Conservation (phyloP, 805 yeast species). For the Candida succiphila region DNA sequence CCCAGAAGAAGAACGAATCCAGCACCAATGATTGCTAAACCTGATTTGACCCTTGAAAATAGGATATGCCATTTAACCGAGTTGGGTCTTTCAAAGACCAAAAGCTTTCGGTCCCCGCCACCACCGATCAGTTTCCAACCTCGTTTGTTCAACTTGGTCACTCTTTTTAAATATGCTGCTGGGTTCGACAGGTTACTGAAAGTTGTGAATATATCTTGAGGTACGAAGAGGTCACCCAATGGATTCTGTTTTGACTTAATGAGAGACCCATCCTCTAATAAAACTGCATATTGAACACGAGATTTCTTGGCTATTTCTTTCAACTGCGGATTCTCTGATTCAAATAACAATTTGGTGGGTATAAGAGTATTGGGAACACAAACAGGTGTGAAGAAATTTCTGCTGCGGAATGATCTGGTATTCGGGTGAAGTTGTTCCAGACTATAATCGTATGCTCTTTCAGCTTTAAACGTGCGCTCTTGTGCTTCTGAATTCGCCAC, state of each 20-base stretch:
- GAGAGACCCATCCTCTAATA: slow-evolving; percentile 24
- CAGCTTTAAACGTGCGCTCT: slow-evolving; percentile 35
- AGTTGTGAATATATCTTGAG: slow-evolving; percentile 32
- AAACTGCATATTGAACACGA: slow-evolving; percentile 12
- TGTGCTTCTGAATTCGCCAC: slow-evolving; percentile 26
- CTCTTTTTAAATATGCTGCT: slow-evolving; percentile 21
- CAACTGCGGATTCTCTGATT: slow-evolving; percentile 12
- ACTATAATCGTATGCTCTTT: slow-evolving; percentile 45
- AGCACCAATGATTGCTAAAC: slow-evolving; percentile 21
- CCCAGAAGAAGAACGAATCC: slow-evolving; percentile 14
- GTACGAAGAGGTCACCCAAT: slow-evolving; percentile 23
- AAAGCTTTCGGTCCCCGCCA: slow-evolving; percentile 24
- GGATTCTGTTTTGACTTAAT: slow-evolving; percentile 27
- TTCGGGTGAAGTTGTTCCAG: slow-evolving; percentile 20
- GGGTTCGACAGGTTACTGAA: slow-evolving; percentile 30
- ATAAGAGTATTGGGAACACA: slow-evolving; percentile 22
- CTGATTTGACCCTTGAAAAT: slow-evolving; percentile 9
- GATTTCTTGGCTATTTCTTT: slow-evolving; percentile 2
- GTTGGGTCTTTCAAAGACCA: slow-evolving; percentile 29
- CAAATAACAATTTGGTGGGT: slow-evolving; percentile 4
- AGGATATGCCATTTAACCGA: not conserved
- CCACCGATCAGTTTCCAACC: slow-evolving; percentile 52
- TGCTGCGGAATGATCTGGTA: slow-evolving; percentile 29
- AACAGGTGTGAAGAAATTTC: slow-evolving; percentile 38
- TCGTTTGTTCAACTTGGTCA: slow-evolving; percentile 32